Evolutionary conservation across 1,284 basidiomycete genomes (phyloP), one percentile per base, ranked within the genome.

Genomic region (Golubevia pallescens): DNA sequence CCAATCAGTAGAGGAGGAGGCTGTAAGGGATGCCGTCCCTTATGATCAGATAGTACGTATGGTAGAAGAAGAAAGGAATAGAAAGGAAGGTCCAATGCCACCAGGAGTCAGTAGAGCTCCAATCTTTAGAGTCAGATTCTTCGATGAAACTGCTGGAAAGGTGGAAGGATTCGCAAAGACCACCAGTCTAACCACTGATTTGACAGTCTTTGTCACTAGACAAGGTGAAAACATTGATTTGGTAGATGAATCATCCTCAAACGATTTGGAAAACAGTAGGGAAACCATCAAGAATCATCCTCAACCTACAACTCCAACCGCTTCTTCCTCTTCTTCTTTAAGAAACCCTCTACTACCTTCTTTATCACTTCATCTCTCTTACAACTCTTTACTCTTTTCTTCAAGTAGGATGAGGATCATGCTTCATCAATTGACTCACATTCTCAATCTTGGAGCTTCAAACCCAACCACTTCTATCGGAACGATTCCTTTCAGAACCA

Each of bases 381-480:
- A 97, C 89, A 98, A 99, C 88, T 95, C 96, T 28, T 89, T 99
- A 21, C 89, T 99, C 38, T 99, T 99, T 87, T 93, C 93, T 0
- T 89, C 91, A 14, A 86, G 89, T 1, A 90, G 97, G 19, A 93
- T 97, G 57, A 87, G 90, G 3, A 90, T 88, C 73, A 91, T 97
- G 60, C 88, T 97, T 21, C 93, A 94, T 63, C 97, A 98, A 78
- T 90, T 99, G 28, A 90, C 92, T 0, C 88, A 90, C 32, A 88
- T 99, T 20, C 88, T 99, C 16, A 90, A 90, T 70, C 81, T 86
- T 58, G 93, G 91, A 63, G 91, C 93, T 1, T 88, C 71, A 90
- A 59, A 87, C 88, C 81, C 87, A 14, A 70, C 81, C 23, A 75
- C 80, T 60, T 72, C 77, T 1, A 73, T 85, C 1, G 82, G 82